Base-by-base conservation (phyloP, 805 yeast genomes). In the Candida vartiovaarae region DNA sequence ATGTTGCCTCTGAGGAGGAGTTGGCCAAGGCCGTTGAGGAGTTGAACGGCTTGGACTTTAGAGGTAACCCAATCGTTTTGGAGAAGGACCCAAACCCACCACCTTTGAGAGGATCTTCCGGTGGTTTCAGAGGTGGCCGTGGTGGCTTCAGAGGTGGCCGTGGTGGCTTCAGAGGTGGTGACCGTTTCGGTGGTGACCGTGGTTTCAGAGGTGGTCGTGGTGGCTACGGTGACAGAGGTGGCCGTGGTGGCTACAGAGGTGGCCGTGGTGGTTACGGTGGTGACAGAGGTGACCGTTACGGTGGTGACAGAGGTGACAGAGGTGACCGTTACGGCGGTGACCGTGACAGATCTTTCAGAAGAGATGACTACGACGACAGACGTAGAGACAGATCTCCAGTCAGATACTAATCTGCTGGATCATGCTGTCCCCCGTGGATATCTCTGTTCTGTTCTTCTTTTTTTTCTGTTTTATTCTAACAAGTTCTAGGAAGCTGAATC, bases 331-430 rank as follows among this genome's bases (percentile, higher is more conserved):
- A 38, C 28, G 41, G 32, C 35, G 24, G 25, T 27, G 36, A 34
- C 36, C 44, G 42, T 38, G 48, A 39, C 38, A 38, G 42, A 34
- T 48, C 49, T 60, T 67, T 57, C 52, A 35, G 38, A 35, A 35
- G 38, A 35, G 38, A 54, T 54, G 56, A 38, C 34, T 38, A 38
- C 40, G 40, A 38, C 25, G 40, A 38, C 34, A 38, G 40, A 38
- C 41, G 41, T 54, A 74, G 84, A 62, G 84, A 80, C 63, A 81
- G 88, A 76, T 81, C 89, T 48, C 88, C 89, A 66, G 74, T 83
- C 51, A 80, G 87, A 70, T 81, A 78, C 64, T 78, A 67, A 67
- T 38, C 31, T 20, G 23, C 11, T 20, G 24, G 3, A 30, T 9
- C 30, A 2, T 28, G 30, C 30, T 15, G 20, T 15, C 20, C 20